Conservation (phyloP, 441 rosid genomes). For the Geranium incanum region DNA sequence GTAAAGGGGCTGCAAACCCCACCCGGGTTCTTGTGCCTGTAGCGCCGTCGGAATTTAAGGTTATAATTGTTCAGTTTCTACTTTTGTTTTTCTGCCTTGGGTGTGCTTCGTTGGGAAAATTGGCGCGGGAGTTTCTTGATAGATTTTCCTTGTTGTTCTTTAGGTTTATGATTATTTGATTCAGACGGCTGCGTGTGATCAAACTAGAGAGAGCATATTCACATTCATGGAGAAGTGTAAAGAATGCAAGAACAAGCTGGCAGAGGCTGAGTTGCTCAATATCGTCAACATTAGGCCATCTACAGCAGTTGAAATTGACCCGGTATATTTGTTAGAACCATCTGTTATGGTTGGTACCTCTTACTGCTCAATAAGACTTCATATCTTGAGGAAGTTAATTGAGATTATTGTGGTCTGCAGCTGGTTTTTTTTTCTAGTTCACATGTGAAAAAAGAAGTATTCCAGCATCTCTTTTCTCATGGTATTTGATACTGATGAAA, state of each 20-base stretch:
- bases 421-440: neutral
- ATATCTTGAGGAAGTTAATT: neutral
- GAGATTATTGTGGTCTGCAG: neutral
- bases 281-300: constrained; percentile 56
- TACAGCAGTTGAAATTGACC: constrained; percentile 40
- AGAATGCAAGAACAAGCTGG: constrained; percentile 36
- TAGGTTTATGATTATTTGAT: constrained; percentile 72
- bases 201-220: constrained; percentile 46
- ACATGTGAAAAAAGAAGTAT: neutral
- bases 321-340: constrained; percentile 31
- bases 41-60: constrained; percentile 62
- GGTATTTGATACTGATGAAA: neutral
- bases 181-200: constrained; percentile 48
- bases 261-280: constrained; percentile 77
- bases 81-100: neutral
- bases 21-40: constrained; percentile 58
- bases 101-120: neutral
- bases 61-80: constrained; percentile 13
- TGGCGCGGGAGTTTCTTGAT: neutral
- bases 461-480: neutral
- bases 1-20: constrained; percentile 67
- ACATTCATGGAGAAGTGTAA: constrained; percentile 46
- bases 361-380: neutral
- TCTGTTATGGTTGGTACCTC: constrained; percentile 1
- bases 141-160: constrained; percentile 15